Evolutionary conservation across 108 stramenopile genomes (phyloP).

Genomic region (Pinguiococcus pyrenoidosus): DNA sequence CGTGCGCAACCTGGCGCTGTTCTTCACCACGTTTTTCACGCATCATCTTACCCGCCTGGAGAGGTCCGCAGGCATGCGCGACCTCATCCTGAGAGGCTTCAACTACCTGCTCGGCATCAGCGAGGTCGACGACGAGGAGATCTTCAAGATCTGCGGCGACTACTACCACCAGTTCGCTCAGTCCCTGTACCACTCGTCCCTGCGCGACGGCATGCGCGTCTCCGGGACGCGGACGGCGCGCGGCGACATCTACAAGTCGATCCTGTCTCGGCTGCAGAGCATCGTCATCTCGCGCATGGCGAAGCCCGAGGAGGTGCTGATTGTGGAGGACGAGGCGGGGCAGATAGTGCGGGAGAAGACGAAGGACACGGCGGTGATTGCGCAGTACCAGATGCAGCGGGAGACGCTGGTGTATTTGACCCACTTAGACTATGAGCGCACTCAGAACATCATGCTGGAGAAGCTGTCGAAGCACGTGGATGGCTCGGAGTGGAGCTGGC

Average conservation of each 20-base stretch:
- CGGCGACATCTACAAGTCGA: constrained; percentile 48
- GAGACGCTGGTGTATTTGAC: constrained; percentile 95
- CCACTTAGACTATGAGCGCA: constrained; percentile 92
- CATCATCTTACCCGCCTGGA: constrained; percentile 72
- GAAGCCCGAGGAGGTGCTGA: constrained; percentile 99
- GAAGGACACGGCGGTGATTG: constrained; percentile 96
- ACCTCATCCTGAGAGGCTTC: constrained; percentile 67
- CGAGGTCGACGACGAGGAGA: constrained; percentile 88
- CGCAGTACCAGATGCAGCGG: constrained; percentile 97
- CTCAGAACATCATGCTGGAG: constrained; percentile 89
- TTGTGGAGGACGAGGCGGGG: constrained; percentile 97
- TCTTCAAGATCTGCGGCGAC: constrained; percentile 95
- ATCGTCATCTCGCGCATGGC: constrained; percentile 97
- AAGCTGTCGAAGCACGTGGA: constrained; percentile 90
- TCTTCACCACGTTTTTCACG: constrained; percentile 75
- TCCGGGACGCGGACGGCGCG: neutral
- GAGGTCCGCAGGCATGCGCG: too few species aligned
- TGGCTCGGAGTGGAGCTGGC: constrained; percentile 60
- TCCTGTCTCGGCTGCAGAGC: constrained; percentile 71
- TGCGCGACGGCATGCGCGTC: neutral
- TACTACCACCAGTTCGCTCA: constrained; percentile 90
- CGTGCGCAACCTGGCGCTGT: constrained; percentile 83
- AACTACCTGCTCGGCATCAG: constrained; percentile 78
- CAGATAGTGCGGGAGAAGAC: constrained; percentile 89
- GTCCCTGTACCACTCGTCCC: constrained; percentile 70